Percentiles rank a stretch among this genome's conserved stretches.
phyloP scores from a whole-genome alignment of 768 basidiomycete genomes.

The Omphalotus guepiniiformis region DNA sequence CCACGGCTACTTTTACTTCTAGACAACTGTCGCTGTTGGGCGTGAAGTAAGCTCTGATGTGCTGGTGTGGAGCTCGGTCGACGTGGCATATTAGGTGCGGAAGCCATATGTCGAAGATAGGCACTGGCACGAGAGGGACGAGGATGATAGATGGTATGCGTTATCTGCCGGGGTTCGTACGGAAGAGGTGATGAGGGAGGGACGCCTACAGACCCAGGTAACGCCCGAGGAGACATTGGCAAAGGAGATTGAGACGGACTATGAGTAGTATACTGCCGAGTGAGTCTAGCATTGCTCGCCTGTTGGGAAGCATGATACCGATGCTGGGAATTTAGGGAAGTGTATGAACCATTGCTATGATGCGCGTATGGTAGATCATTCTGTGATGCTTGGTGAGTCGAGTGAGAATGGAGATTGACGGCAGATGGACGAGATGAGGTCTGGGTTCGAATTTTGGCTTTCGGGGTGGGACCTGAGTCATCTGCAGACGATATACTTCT shows the following conservation, averaged over 20 bases:
- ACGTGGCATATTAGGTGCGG: conserved; percentile 39
- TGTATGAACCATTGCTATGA: background rate
- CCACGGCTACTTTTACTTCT: background rate
- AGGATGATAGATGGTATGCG: conserved; percentile 28
- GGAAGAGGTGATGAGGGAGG: background rate
- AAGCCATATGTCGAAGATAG: conserved; percentile 74
- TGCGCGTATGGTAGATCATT: background rate
- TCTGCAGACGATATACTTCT: background rate
- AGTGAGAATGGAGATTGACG: background rate
- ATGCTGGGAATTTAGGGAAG: background rate
- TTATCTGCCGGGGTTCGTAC: conserved; percentile 10
- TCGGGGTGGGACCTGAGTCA: background rate
- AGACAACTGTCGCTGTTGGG: conserved; percentile 19
- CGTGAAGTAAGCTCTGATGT: conserved; percentile 20
- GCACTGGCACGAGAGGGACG: conserved; percentile 55
- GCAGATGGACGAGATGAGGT: background rate
- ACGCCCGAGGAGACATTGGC: conserved; percentile 2
- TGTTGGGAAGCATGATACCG: background rate
- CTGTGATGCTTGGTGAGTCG: background rate
- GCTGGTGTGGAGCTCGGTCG: conserved; percentile 31
- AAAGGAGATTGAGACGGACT: background rate
- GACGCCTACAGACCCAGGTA: too few relatives aligned
- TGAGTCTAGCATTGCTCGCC: conserved; percentile 2
- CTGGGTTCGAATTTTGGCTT: too few relatives aligned
- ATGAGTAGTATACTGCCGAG: conserved; percentile 1